Base-by-base conservation (phyloP, 2,329 filamentous ascomycete genomes). In the Arachnomyces sp. region DNA sequence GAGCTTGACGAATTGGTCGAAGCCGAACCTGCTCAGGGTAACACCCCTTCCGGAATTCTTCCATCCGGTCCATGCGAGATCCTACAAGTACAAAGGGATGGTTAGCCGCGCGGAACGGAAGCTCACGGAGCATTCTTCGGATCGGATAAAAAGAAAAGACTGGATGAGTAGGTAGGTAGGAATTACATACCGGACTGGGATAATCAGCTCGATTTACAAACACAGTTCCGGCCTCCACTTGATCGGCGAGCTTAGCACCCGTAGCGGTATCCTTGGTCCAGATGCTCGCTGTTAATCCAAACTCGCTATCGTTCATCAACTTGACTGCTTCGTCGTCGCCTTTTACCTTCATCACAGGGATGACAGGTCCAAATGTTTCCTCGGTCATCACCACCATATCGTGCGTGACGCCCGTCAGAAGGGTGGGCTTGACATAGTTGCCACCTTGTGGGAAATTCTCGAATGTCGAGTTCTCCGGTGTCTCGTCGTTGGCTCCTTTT, bases 1-100 rank as follows among this genome's bases (percentile, higher is more conserved):
- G 55, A 94, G 74, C 73, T 92, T 94, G 58, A 93, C 82, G 59
- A 95, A 96, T 59, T 94, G 86, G 54, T 95, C 90, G 58, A 93
- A 96, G 8, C 90, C 90, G 56, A 89, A 94, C 53, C 71, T 81
- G 66, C 87, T 92, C 53, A 96, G 67, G 7, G 89, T 95, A 52
- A 89, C 82, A 15, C 90, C 90, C 63, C 85, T 89, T 49, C 90
- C 90, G 45, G 88, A 94, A 61, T 94, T 88, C 71, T 96, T 96
- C 88, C 88, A 95, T 8, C 90, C 90, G 2, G 89, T 92, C 87
- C 87, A 94, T n/a, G 88, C 87, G 50, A 94, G 76, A 63, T 94
- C 87, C 84, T 90, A 53, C 43, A 38, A 54, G 43, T 90, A 53
- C 43, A 38, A 54, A 43, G 52, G 52, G 51, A 43, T 57, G 50